Base-by-base conservation (phyloP, 2,329 filamentous ascomycete genomes). In the Paecilomyces niveus region DNA sequence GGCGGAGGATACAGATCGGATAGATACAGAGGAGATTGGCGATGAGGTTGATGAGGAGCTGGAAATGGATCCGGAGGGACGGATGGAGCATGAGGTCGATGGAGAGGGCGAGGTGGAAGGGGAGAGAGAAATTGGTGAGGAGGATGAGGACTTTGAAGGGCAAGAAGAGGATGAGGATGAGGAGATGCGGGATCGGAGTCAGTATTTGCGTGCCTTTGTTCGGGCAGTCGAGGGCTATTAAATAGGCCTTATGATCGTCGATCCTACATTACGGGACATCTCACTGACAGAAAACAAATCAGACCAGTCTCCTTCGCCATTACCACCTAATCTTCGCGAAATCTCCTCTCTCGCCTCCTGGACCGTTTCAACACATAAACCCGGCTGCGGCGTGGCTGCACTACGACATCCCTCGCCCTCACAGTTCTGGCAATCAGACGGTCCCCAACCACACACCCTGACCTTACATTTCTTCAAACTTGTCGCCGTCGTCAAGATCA, bases 381-480 rank as follows among this genome's bases (percentile, higher is more conserved):
- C 85, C 3, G 84, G 83, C 64, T 86, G 83, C 67, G 82, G 81
- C 26, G 80, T 87, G 22, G 74, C 81, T 0, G 84, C 85, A 59
- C 79, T 87, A 1, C 83, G 84, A 4, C 77, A 81, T 56, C 81
- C 83, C 0, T 83, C 81, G 3, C 80, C 82, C 0, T 68, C 72
- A 4, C 78, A 81, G 33, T 87, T 85, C 74, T 87, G 85, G 85
- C 85, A 87, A 70, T 86, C 84, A 10, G 85, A 87, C 67, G 85
- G 85, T 2, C 85, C 85, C 0, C 85, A 87, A 61, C 85, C 85
- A 2, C 85, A 87, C 66, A 81, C 81, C 8, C 75, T 87, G 11
- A 86, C 82, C 58, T 78, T 87, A 2, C 85, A 87, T 79, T 78
- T 89, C 82, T 68, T 83, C 69, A 76, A 85, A 74, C 64, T 82